Evolutionary conservation across 176 grass and related monocot genomes (phyloP).

Genomic region (Dendrocalamus sinicus): DNA sequence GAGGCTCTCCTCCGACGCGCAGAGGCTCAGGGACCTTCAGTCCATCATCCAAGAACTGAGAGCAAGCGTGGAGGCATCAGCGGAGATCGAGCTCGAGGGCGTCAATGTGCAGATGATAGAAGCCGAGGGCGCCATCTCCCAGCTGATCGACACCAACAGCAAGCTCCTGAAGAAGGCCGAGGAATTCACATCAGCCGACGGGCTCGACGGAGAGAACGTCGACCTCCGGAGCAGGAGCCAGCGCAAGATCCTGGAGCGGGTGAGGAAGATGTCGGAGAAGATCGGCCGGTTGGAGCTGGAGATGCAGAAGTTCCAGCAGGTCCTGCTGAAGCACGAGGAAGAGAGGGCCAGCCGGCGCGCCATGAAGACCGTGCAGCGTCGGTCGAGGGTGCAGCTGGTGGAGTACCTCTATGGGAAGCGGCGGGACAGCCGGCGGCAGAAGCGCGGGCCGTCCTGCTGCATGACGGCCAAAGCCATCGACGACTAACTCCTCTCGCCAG

Average conservation of each 20-base stretch:
- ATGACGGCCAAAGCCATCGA: slow-evolving; percentile 73
- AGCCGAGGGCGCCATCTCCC: slow-evolving; percentile 64
- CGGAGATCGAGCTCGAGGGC: slow-evolving; percentile 57
- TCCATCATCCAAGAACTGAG: slow-evolving; percentile 68
- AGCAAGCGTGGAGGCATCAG: slow-evolving; percentile 49
- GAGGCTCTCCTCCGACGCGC: slow-evolving; percentile 64
- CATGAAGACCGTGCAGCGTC: slow-evolving; percentile 44
- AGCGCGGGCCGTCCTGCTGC: slow-evolving; percentile 76
- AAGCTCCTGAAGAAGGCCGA: slow-evolving; percentile 77
- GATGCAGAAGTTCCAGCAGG: slow-evolving; percentile 72
- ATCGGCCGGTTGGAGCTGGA: slow-evolving; percentile 73
- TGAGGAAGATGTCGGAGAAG: slow-evolving; percentile 84
- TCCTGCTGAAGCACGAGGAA: slow-evolving; percentile 69
- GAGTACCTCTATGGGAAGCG: slow-evolving; percentile 84
- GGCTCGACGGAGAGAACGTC: slow-evolving; percentile 31
- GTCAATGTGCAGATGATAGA: slow-evolving; percentile 66
- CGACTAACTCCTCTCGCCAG: slow-evolving; percentile 23
- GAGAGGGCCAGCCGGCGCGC: slow-evolving; percentile 57
- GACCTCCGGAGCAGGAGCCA: slow-evolving; percentile 70
- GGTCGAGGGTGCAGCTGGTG: slow-evolving; percentile 72
- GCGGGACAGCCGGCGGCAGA: slow-evolving; percentile 55
- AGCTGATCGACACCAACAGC: slow-evolving; percentile 78
- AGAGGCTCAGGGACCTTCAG: slow-evolving; percentile 64
- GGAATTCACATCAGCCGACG: slow-evolving; percentile 54
- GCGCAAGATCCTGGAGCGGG: slow-evolving; percentile 76